Evolutionary conservation across 495 filamentous ascomycete species (phyloP).

Genomic region (Penicillium angulare): DNA sequence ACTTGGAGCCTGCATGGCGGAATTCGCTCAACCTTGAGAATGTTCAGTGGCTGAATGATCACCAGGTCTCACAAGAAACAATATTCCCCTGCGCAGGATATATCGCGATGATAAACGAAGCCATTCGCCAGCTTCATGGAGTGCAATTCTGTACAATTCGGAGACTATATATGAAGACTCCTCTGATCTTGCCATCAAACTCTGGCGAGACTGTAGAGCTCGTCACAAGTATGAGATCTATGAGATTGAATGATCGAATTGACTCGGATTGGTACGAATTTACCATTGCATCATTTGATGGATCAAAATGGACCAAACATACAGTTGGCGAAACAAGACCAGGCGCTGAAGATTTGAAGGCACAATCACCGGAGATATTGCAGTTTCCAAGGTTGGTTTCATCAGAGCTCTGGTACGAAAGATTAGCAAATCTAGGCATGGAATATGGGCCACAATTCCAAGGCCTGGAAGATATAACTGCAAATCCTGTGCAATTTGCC

Average conservation of each 20-base stretch:
- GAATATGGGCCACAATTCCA: neutral
- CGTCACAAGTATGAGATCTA: neutral
- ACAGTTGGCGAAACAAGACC: no score
- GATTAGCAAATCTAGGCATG: no score
- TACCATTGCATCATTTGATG: neutral
- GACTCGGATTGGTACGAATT: neutral
- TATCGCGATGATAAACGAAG: neutral
- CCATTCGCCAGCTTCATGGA: neutral
- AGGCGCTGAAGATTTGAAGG: no score
- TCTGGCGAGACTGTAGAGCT: neutral
- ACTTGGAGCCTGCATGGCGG: neutral
- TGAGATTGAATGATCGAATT: neutral
- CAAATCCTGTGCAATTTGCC: neutral
- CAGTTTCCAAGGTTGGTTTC: no score
- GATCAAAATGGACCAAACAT: neutral
- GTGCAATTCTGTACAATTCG: neutral
- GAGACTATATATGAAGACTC: neutral
- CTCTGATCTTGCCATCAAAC: neutral
- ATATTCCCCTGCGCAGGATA: neutral
- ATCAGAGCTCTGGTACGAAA: no score
- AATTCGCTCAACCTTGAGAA: neutral
- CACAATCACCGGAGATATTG: no score
- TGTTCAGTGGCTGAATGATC: neutral
- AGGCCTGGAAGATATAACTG: neutral
- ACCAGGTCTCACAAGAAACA: neutral